phyloP scores from a whole-genome alignment of 768 basidiomycete genomes.

The Auriscalpium orientale region DNA sequence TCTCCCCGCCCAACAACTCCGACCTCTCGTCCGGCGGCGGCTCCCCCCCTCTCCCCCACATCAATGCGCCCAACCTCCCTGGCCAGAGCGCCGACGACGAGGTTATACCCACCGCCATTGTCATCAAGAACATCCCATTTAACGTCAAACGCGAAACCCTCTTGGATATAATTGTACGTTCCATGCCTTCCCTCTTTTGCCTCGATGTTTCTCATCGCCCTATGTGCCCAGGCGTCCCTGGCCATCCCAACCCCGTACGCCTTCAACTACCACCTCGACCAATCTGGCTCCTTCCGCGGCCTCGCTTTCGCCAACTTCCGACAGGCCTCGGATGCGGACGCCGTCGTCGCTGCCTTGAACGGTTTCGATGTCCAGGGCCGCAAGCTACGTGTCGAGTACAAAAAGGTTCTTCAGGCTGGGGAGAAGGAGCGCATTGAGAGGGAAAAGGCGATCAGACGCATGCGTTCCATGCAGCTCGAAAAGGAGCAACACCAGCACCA shows the following conservation, averaged over 20 bases:
- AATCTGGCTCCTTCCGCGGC: slow-evolving; percentile 93
- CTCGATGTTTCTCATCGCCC: slow-evolving; percentile 3
- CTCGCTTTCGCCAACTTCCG: slow-evolving; percentile 98
- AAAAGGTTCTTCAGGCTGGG: slow-evolving; percentile 97
- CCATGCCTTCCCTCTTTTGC: slow-evolving; percentile 2
- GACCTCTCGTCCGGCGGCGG: slow-evolving; percentile 85
- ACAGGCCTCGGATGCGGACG: slow-evolving; percentile 83
- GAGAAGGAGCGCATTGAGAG: slow-evolving; percentile 98
- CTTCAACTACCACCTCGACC: slow-evolving; percentile 98
- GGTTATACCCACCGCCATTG: slow-evolving; percentile 97
- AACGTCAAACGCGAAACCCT: slow-evolving; percentile 95
- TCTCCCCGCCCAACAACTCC: slow-evolving; percentile 82
- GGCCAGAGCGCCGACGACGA: slow-evolving; percentile 67
- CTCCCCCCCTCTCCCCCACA: slow-evolving; percentile 54
- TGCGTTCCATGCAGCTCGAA: slow-evolving; percentile 95
- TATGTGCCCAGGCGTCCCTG: slow-evolving; percentile 61
- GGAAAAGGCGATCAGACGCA: slow-evolving; percentile 95
- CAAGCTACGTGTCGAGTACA: slow-evolving; percentile 97
- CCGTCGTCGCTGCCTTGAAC: slow-evolving; percentile 92
- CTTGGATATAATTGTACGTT: slow-evolving; percentile 88
- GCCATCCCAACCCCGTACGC: slow-evolving; percentile 96
- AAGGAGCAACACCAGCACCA: slow-evolving; percentile 52
- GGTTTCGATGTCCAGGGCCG: slow-evolving; percentile 95
- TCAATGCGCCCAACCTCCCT: slow-evolving; percentile 36
- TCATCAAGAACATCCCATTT: slow-evolving; percentile 99